phyloP scores from a whole-genome alignment of 2,329 filamentous ascomycete species.

The Colletotrichum spaethianum region DNA sequence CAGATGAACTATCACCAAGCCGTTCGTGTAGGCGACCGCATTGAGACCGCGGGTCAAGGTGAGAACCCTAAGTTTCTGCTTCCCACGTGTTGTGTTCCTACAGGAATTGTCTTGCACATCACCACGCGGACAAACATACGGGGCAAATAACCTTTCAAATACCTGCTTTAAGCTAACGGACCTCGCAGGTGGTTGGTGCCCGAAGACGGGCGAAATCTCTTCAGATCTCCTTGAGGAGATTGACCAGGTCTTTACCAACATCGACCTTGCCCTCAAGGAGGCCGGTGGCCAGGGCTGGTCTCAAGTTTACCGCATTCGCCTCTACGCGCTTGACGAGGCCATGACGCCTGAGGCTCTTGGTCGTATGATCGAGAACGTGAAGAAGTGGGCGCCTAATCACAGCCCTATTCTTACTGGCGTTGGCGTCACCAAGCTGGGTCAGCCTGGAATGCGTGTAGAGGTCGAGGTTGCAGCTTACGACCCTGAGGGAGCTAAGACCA shows the following conservation, averaged over 20 bases:
- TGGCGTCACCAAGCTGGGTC: conserved; percentile 55
- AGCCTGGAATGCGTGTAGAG: conserved; percentile 60
- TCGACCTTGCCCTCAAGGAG: conserved; percentile 62
- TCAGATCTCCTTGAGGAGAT: conserved; percentile 58
- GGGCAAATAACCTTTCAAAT: too few species aligned
- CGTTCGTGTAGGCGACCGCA: conserved; percentile 62
- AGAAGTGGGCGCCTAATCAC: conserved; percentile 58
- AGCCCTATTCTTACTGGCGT: conserved; percentile 59
- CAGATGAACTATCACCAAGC: conserved; percentile 61
- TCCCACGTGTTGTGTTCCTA: too few species aligned
- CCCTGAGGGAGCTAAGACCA: conserved; percentile 3
- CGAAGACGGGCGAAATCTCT: conserved; percentile 50
- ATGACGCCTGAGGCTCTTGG: conserved; percentile 44
- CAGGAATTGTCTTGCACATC: too few species aligned
- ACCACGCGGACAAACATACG: too few species aligned
- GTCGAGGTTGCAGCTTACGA: conserved; percentile 59
- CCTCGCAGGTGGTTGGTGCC: background rate
- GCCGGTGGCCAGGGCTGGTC: conserved; percentile 68
- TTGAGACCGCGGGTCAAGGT: conserved; percentile 65
- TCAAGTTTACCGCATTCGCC: conserved; percentile 64
- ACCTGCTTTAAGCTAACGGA: too few species aligned
- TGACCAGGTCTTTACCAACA: conserved; percentile 67
- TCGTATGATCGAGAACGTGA: conserved; percentile 53
- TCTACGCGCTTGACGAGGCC: conserved; percentile 55
- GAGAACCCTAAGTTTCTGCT: background rate